Conservation (phyloP, 495 filamentous ascomycete species). For the Melanomma pulvis-pyrius region DNA sequence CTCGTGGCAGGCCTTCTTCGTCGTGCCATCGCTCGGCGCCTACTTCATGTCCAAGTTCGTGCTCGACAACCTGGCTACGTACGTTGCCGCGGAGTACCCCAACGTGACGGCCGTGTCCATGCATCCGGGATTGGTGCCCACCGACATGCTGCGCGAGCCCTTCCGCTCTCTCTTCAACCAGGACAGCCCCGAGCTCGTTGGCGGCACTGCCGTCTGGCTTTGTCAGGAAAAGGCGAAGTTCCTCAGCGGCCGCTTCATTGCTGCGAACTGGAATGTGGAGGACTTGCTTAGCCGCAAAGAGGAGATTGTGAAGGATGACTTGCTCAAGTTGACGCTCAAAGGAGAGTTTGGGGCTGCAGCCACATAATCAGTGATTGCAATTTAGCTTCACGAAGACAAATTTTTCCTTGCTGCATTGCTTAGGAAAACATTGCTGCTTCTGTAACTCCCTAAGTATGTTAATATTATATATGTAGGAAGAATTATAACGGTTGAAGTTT, state of each 20-base stretch:
- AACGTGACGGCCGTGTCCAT: slow-evolving; percentile 9
- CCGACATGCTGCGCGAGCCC: slow-evolving; percentile 5
- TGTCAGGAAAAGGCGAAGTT: background rate
- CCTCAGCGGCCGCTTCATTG: slow-evolving; percentile 53
- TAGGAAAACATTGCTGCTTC: too few species aligned
- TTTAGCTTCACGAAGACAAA: too few species aligned
- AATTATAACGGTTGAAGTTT: too few species aligned
- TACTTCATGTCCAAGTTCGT: slow-evolving; percentile 7
- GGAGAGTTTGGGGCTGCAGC: background rate
- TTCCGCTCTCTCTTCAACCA: background rate
- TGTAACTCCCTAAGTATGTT: too few species aligned
- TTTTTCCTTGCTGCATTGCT: too few species aligned
- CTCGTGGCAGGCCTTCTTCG: background rate
- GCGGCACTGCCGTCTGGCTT: background rate
- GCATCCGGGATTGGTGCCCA: slow-evolving; percentile 10
- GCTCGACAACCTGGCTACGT: background rate
- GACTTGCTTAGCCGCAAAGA: slow-evolving; percentile 32
- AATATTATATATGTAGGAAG: too few species aligned
- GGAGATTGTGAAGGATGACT: slow-evolving; percentile 31
- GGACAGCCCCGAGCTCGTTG: slow-evolving; percentile 7
- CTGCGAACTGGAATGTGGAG: slow-evolving; percentile 33
- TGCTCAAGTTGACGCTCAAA: slow-evolving; percentile 24
- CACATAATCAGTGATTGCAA: too few species aligned
- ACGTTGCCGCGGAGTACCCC: slow-evolving; percentile 15
- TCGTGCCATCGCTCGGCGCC: background rate